Evolutionary conservation across 2,329 filamentous ascomycete species (phyloP), one percentile per base, ranked within the genome.

Genomic region (Colletotrichum falcatum): DNA sequence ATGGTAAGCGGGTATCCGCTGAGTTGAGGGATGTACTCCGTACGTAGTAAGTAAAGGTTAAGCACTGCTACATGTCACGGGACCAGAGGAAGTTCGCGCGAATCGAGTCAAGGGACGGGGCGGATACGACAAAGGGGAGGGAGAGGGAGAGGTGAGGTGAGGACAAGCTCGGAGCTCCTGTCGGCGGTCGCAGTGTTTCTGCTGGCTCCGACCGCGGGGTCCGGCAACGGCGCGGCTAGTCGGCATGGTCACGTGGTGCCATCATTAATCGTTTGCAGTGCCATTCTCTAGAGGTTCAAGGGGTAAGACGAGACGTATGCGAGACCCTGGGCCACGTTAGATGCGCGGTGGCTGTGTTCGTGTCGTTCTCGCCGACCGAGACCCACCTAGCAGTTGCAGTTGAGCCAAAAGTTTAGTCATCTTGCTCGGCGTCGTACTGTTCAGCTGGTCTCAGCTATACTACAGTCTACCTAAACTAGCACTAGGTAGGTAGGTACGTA

Each of bases 101-200:
- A 66, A 70, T 67, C 56, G 58, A 46, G 20, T 61, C 11, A 26
- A n/a, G 20, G 35, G 63, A 58, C 55, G 49, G 28, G 44, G 55
- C 66, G 66, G 66, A 65, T 68, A 64, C 53, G 37, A 39, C 12
- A 66, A 48, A 20, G 16, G 26, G n/a, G n/a, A n/a, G n/a, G n/a
- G n/a, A n/a, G 18, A 46, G 39, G 37, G 37, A 18, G 7, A 9
- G 39, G 39, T 18, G 39, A 42, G 11, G 42, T 35, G 37, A 26
- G 28, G 37, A 56, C 6, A 51, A 18, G 26, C 66, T 58, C 48
- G 42, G 35, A 51, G 39, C 35, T 62, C 12, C 12, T 26, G 53
- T 39, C n/a, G n/a, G n/a, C n/a, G n/a, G n/a, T n/a, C 14, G 6
- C 33, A 37, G 33, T 23, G 33, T 37, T 7, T 37, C 30, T 37